Evolutionary conservation across 495 filamentous ascomycete species (phyloP).

Genomic region (Tuber calosporum): DNA sequence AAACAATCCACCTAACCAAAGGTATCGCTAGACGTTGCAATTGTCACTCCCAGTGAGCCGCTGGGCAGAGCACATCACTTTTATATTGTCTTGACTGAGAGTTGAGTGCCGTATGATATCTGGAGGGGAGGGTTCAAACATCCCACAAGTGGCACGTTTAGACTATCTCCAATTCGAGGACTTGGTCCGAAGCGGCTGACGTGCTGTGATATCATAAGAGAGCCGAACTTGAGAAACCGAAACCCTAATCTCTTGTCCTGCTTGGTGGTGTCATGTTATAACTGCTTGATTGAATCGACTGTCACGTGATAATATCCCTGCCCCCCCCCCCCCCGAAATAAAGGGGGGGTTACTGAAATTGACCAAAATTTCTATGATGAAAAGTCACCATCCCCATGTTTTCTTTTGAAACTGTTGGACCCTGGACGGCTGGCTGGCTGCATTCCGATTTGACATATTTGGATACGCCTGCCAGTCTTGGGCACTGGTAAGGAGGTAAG

Average conservation of each 20-base stretch:
- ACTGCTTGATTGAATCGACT: background rate
- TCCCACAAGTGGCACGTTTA: background rate
- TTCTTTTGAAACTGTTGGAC: conserved; percentile 1
- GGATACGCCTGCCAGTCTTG: background rate
- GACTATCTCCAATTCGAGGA: background rate
- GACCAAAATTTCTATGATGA: background rate
- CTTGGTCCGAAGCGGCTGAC: background rate
- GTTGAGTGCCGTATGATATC: background rate
- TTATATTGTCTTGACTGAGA: background rate
- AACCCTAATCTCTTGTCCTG: background rate
- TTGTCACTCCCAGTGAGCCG: no score
- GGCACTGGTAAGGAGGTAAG: background rate
- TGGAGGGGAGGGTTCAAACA: background rate
- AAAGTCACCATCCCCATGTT: background rate
- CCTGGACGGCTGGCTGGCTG: background rate
- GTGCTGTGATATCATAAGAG: background rate
- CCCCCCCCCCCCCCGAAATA: no score
- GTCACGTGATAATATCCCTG: background rate
- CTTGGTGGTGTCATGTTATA: no score
- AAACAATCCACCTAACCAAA: no score
- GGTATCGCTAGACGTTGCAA: no score
- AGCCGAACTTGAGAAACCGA: background rate
- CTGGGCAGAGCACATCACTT: no score
- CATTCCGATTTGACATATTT: background rate
- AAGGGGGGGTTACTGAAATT: background rate